Base-by-base conservation (phyloP, 2,329 filamentous ascomycete genomes). In the Diaporthe australafricana region DNA sequence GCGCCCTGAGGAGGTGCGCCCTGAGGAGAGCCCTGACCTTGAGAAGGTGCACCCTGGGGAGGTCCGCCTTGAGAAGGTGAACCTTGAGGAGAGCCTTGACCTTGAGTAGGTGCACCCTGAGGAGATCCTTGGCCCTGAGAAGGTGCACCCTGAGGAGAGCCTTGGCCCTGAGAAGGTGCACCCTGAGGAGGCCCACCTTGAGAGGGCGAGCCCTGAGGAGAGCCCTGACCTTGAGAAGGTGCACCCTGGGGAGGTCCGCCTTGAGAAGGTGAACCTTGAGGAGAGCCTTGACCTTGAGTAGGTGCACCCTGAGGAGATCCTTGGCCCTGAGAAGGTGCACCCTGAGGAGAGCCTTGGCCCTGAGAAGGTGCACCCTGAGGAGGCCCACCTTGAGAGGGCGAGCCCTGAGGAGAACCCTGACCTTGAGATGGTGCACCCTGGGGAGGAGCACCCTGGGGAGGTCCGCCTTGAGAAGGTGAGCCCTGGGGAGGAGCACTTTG, bases 1-100 rank as follows among this genome's bases (percentile, higher is more conserved):
- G 67, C 30, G 11, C 57, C 62, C 32, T 71, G 72, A n/a, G 48
- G 56, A 20, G 72, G 69, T 32, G 22, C 56, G 7, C 48, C 35
- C 32, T 45, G 25, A 14, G 50, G 47, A 16, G 52, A 50, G 8
- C 30, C 62, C 27, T 38, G 32, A 35, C 32, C 32, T 9, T 35
- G 12, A 16, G 20, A 27, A 17, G 67, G 48, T 14, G 7, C 20
- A 16, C 50, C 52, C 17, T 71, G 52, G 30, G 32, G 11, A 22
- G 57, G 17, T 14, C 22, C 47, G 14, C 50, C 47, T 30, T 71
- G 71, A 40, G 40, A 32, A 16, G 22, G 45, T 2, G 17, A 25
- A 2, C 55, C 67, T 16, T 70, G 67, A 20, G 60, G 22, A 14
- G 25, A 16, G 7, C 35, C 57, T 16, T 60, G 55, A 27, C 57